phyloP scores from a whole-genome alignment of 495 filamentous ascomycete genomes.

The Penicillium cosmopolitanum region DNA sequence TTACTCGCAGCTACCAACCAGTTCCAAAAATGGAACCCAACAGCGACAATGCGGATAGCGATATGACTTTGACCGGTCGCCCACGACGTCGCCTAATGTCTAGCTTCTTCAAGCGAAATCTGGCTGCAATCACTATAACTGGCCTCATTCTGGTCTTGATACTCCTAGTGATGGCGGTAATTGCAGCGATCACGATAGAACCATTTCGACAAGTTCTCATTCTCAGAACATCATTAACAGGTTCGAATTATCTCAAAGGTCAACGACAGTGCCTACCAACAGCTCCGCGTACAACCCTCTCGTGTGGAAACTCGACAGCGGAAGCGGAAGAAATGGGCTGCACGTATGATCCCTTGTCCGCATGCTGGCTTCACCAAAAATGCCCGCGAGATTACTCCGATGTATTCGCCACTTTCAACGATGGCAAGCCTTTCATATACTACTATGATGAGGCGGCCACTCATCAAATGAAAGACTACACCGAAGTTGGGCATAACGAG shows the following conservation, averaged over 20 bases:
- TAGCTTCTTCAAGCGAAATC: constrained; percentile 13
- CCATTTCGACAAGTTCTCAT: constrained; percentile 16
- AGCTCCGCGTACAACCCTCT: constrained; percentile 9
- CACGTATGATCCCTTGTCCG: constrained; percentile 18
- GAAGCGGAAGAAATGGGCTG: constrained; percentile 17
- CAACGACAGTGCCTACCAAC: constrained; percentile 17
- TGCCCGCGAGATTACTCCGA: constrained; percentile 16
- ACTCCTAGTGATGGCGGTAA: constrained; percentile 10
- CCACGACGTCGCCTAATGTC: background rate
- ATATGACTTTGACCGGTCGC: constrained; percentile 10
- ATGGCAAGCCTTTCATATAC: constrained; percentile 22
- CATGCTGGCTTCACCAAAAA: constrained; percentile 21
- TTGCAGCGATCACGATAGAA: constrained; percentile 13
- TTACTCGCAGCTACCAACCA: constrained; percentile 13
- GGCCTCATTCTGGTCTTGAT: constrained; percentile 13
- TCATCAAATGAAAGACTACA: constrained; percentile 20
- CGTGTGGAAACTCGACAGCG: constrained; percentile 20
- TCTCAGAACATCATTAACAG: constrained; percentile 4
- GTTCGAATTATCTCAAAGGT: constrained; percentile 4
- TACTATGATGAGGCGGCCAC: constrained; percentile 20
- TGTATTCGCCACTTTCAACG: constrained; percentile 17
- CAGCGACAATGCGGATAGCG: constrained; percentile 14
- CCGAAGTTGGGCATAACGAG: constrained; percentile 16
- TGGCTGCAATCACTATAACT: constrained; percentile 18
- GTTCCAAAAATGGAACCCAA: constrained; percentile 10